Evolutionary conservation across 2,329 filamentous ascomycete species (phyloP).

Genomic region (Volutella citrinella): DNA sequence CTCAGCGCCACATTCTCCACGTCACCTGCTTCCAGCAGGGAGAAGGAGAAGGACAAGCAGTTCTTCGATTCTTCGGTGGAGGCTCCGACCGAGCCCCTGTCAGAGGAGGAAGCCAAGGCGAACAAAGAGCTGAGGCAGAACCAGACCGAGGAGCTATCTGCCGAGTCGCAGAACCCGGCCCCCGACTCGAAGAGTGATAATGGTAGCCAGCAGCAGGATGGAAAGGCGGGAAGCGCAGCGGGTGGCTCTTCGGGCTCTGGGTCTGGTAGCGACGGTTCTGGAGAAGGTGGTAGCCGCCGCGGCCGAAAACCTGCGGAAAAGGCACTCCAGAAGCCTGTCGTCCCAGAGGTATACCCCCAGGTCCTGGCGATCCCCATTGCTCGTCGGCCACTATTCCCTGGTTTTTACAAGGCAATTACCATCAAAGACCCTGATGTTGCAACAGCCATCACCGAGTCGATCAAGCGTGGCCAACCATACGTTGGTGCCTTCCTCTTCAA

Average conservation of each 20-base stretch:
- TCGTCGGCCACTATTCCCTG: conserved; percentile 89
- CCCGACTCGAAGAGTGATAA: conserved; percentile 44
- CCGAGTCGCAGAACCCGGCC: conserved; percentile 41
- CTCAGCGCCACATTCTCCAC: conserved; percentile 36
- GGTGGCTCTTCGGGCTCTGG: conserved; percentile 47
- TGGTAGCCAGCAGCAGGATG: conserved; percentile 42
- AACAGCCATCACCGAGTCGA: conserved; percentile 90
- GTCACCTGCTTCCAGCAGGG: conserved; percentile 30
- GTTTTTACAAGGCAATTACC: conserved; percentile 98
- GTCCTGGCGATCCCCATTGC: conserved; percentile 97
- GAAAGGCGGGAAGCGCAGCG: conserved; percentile 55
- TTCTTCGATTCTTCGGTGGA: conserved; percentile 50
- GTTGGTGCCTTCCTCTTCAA: conserved; percentile 97
- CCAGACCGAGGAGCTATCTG: conserved; percentile 43
- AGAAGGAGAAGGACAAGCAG: conserved; percentile 39
- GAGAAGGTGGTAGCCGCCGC: conserved; percentile 63
- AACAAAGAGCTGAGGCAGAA: conserved; percentile 46
- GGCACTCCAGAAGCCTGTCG: conserved; percentile 79
- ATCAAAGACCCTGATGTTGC: conserved; percentile 91
- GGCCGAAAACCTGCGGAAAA: conserved; percentile 71
- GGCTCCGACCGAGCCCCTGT: conserved; percentile 42
- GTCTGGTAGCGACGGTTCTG: conserved; percentile 53
- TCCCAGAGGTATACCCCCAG: conserved; percentile 95
- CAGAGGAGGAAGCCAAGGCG: conserved; percentile 51
- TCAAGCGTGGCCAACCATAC: conserved; percentile 95